Evolutionary conservation across 192 early-diverging fungal genomes (phyloP).

Genomic region (Podila clonocystis): DNA sequence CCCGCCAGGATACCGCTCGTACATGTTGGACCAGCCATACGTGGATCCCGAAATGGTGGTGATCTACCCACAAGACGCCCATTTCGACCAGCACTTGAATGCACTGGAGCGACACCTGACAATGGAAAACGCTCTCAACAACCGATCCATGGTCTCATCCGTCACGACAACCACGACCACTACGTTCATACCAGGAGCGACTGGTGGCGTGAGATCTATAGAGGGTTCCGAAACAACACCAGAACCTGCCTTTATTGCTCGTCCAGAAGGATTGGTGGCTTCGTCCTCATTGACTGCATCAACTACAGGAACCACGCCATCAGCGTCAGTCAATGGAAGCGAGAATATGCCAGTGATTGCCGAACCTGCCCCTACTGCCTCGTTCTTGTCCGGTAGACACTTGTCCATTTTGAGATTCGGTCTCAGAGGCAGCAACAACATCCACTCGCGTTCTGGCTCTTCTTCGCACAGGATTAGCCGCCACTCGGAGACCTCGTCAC

Average conservation of each 20-base stretch:
- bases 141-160: background rate
- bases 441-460: background rate
- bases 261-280: background rate
- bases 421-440: slow-evolving; percentile 11
- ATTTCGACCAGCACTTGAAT: background rate
- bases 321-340: background rate
- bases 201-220: too few species aligned
- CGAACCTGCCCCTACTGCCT: background rate
- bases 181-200: background rate
- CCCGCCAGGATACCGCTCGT: slow-evolving; percentile 29
- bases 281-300: background rate
- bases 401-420: slow-evolving; percentile 22
- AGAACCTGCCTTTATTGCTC: too few species aligned
- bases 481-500: too few species aligned
- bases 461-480: background rate
- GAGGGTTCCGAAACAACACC: too few species aligned
- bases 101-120: slow-evolving; percentile 2
- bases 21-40: slow-evolving; percentile 34
- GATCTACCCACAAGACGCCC: slow-evolving; percentile 11
- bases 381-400: slow-evolving; percentile 20
- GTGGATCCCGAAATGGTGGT: slow-evolving; percentile 12
- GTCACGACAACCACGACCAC: background rate
- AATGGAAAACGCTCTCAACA: background rate
- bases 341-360: background rate
- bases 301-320: background rate